phyloP scores from a whole-genome alignment of 202 grass and related monocot species.

The Cymbopogon flexuosus region DNA sequence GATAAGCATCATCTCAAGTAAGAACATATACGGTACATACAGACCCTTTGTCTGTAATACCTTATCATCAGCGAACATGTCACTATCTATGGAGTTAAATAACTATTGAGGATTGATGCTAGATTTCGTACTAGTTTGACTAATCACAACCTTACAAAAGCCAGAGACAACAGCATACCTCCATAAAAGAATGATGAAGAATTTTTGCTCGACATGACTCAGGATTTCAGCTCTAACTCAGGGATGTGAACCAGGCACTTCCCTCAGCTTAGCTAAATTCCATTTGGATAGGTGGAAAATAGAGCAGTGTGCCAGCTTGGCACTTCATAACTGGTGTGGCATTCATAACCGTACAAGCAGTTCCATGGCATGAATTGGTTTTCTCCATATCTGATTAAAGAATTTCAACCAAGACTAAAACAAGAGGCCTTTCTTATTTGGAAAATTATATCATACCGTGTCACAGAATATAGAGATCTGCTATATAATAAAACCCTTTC shows the following conservation, averaged over 20 bases:
- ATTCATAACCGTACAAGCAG: neutral
- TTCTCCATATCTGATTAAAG: neutral
- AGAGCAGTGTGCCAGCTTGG: neutral
- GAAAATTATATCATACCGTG: slow-evolving; percentile 9
- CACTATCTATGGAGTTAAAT: slow-evolving; percentile 30
- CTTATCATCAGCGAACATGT: slow-evolving; percentile 19
- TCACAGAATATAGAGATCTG: neutral
- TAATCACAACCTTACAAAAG: slow-evolving; percentile 40
- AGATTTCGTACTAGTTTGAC: slow-evolving; percentile 38
- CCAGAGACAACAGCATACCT: slow-evolving; percentile 26
- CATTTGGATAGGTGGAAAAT: slow-evolving; percentile 4
- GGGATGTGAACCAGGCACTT: neutral
- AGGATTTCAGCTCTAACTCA: neutral
- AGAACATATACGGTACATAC: neutral
- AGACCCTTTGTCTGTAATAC: slow-evolving; percentile 30
- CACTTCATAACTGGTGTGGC: neutral
- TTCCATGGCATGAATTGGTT: neutral
- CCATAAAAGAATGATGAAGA: slow-evolving; percentile 17
- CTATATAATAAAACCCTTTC: neutral
- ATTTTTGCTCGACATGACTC: slow-evolving; percentile 9
- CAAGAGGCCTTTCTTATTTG: neutral
- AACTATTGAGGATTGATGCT: slow-evolving; percentile 23
- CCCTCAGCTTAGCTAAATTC: slow-evolving; percentile 7
- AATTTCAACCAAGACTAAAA: neutral
- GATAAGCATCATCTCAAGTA: slow-evolving; percentile 22